Base-by-base conservation (phyloP, 2,329 filamentous ascomycete species). In the Zalaria sp. region DNA sequence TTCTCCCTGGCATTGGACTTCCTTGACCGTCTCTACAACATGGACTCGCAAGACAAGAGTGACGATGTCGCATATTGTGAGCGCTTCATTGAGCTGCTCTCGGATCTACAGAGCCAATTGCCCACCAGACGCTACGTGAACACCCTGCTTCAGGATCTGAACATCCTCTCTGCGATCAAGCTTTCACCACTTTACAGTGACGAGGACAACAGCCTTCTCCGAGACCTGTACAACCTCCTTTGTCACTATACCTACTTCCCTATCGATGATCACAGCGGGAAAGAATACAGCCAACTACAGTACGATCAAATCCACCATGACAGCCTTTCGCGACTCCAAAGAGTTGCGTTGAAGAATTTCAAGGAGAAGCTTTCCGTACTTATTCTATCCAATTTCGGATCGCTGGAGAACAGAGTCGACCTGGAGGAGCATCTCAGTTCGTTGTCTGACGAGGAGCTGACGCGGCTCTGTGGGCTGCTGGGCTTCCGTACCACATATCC, bases 81-180 rank as follows among this genome's bases (percentile, higher is more conserved):
- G 61, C 77, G 88, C n/a, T 89, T 96, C 48, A 63, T 91, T 40
- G 91, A 98, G 60, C 81, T 98, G 40, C 68, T 98, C 38, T 81
- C 83, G 5, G 91, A 98, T 57, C 66, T 98, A 18, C 79, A 93
- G 58, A 95, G 89, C 54, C 91, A 98, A 59, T 68, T 96, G 38
- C 91, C 91, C 0, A 98, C 93, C 3, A 73, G 91, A 51, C 78
- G 91, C 60, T 96, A 96, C 58, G 84, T 93, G 57, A 95, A 95
- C 59, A 79, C 84, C 1, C 66, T 98, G 35, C 62, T 96, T 9
- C 79, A 83, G 52, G 89, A 98, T 57, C 66, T 96, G 37, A 87
- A 96, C 57, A 62, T 93, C 25, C 63, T 95, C 27, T 69, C 89
- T 1, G 75, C 83, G 6, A 77, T 95, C 52, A 75, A 73, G 38